Percentiles rank a stretch among this genome's conserved stretches.
Evolutionary conservation across 768 basidiomycete genomes (phyloP).

Genomic region (Phylloporus arenicola): DNA sequence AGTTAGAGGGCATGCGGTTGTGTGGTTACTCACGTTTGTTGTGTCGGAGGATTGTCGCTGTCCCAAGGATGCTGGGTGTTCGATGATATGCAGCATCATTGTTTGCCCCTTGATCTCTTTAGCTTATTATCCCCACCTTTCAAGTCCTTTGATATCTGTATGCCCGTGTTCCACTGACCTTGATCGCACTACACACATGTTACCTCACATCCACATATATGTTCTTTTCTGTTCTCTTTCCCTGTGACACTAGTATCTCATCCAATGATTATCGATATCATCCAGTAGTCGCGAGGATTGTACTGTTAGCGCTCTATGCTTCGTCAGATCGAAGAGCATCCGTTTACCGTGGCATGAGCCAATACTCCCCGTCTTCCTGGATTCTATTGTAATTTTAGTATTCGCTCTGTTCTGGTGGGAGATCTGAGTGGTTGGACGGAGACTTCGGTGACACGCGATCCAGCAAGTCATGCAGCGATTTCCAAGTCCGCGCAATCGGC

Average conservation of each 20-base stretch:
- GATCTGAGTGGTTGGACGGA: no score
- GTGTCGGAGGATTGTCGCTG: not conserved
- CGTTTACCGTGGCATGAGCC: not conserved
- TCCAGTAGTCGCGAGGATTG: not conserved
- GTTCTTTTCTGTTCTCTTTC: not conserved
- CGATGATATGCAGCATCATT: not conserved
- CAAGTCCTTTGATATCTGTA: not conserved
- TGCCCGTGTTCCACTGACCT: not conserved
- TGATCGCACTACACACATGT: not conserved
- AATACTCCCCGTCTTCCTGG: not conserved
- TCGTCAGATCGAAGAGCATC: not conserved
- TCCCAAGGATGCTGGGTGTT: not conserved
- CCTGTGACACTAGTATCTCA: not conserved
- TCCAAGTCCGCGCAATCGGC: no score
- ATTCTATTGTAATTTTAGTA: not conserved
- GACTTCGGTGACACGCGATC: no score
- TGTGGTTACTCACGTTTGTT: no score
- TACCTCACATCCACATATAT: not conserved
- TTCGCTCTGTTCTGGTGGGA: not conserved
- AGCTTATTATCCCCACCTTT: not conserved
- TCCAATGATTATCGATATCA: not conserved
- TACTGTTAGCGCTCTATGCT: not conserved
- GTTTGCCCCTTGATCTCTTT: not conserved
- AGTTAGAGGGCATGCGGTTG: conserved; percentile 15
- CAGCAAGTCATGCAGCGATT: no score